phyloP scores from a whole-genome alignment of 2,329 filamentous ascomycete genomes.

The Verticillium nonalfalfae region DNA sequence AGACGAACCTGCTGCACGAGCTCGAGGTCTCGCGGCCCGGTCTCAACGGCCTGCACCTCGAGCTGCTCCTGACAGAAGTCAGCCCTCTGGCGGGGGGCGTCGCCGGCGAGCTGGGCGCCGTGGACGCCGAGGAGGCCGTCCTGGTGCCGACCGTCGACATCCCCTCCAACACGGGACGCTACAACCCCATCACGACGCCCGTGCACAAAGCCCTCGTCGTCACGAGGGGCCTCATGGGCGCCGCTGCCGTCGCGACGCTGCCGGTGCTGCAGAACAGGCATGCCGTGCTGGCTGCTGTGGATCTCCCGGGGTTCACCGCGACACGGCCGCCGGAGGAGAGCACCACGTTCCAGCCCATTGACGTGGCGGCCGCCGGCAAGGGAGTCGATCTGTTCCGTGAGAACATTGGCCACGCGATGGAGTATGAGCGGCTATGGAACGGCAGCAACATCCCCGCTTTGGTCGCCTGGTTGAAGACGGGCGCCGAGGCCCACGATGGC shows the following conservation, averaged over 20 bases:
- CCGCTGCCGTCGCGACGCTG: slow-evolving; percentile 44
- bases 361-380: slow-evolving; percentile 54
- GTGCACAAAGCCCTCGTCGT: slow-evolving; percentile 78
- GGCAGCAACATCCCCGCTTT: slow-evolving; percentile 62
- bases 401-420: slow-evolving; percentile 61
- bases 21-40: slow-evolving; percentile 57
- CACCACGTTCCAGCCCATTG: slow-evolving; percentile 50
- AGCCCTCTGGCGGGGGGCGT: slow-evolving; percentile 36
- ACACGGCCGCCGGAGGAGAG: slow-evolving; percentile 21
- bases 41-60: slow-evolving; percentile 55
- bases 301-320: slow-evolving; percentile 41
- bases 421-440: slow-evolving; percentile 70
- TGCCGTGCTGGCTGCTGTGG: slow-evolving; percentile 49
- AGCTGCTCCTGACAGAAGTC: slow-evolving; percentile 53
- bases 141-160: slow-evolving; percentile 74
- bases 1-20: slow-evolving; percentile 41
- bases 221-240: slow-evolving; percentile 64
- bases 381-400: slow-evolving; percentile 63
- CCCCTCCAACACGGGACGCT: slow-evolving; percentile 56
- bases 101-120: slow-evolving; percentile 28
- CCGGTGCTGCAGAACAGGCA: slow-evolving; percentile 28
- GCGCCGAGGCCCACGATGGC: slow-evolving; percentile 31
- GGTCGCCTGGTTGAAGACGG: slow-evolving; percentile 57
- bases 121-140: slow-evolving; percentile 54
- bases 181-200: slow-evolving; percentile 67